Conservation (phyloP, 345 rosid species). For the Arabidopsis arenosa region DNA sequence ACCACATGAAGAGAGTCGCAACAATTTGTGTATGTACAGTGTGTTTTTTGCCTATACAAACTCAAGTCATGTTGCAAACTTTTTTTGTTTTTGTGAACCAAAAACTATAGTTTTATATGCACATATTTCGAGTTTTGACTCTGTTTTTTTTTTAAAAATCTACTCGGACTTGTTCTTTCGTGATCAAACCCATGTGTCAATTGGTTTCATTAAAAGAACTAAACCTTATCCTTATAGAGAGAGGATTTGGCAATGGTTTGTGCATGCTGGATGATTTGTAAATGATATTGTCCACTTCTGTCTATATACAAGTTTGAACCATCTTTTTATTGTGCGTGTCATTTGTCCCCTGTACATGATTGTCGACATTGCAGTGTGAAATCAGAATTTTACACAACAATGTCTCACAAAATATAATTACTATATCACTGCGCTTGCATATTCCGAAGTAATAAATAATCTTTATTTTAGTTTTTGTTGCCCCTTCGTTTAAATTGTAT, state of each 20-base stretch:
- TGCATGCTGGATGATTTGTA: background rate
- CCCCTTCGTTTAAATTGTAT: background rate
- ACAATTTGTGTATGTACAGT: slow-evolving; percentile 35
- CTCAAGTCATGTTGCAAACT: slow-evolving; percentile 36
- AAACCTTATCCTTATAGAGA: background rate
- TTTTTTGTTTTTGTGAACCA: slow-evolving; percentile 24
- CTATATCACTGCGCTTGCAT: background rate
- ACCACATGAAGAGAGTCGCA: slow-evolving; percentile 9
- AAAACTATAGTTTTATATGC: slow-evolving; percentile 7
- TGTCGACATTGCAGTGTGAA: background rate
- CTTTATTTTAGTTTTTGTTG: background rate
- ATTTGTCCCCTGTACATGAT: background rate
- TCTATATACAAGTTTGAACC: background rate
- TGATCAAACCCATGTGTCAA: slow-evolving; percentile 27
- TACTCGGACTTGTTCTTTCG: slow-evolving; percentile 13
- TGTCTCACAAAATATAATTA: background rate
- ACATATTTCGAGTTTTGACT: slow-evolving; percentile 25
- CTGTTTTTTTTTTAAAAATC: background rate
- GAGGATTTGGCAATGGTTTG: background rate
- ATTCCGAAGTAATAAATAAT: background rate
- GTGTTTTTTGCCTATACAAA: slow-evolving; percentile 28
- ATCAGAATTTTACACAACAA: background rate
- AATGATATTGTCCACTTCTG: background rate
- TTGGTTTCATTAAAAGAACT: background rate
- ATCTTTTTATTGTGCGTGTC: background rate